Evolutionary conservation across 1,139 yeast genomes (phyloP), one percentile per base, ranked within the genome.

Genomic region (Suhomyces panamericanus): DNA sequence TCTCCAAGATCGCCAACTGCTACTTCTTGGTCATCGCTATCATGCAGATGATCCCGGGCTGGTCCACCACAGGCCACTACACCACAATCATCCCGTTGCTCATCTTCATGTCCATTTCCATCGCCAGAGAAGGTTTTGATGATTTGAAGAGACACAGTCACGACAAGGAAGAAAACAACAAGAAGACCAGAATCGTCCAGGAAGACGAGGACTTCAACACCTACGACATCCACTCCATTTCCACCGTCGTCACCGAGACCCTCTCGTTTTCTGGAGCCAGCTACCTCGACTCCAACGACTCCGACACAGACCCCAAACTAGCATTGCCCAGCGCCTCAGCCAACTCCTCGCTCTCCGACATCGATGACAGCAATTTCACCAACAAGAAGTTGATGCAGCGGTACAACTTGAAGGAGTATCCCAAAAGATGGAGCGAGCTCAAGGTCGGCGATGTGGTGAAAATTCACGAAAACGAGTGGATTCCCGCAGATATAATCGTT

Each of bases 1-100:
- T 93, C 58, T 88, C 96, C 15, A 93, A 90, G 62, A 61, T 93
- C 38, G 99, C 99, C 14, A 93, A 93, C 59, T 76, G 93, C 54
- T 78, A 90, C 63, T 90, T 93, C 65, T 67, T 93, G 78, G 75
- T 82, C 9, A 95, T 93, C 20, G 91, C 98, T 3, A 87, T 93
- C 49, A 72, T 91, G 75, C 98, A 93, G 62, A 85, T 91, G 95
- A 85, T 93, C 43, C 99, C 99, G 0, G 82, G 91, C 1, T 93
- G 97, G 97, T 89, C 97, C 3, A 90, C 99, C 3, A 93, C 99
- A 0, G 99, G 98, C 49, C 86, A 89, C n/a, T 89, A 82, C 62
- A 93, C 98, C 3, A 93, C 99, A 2, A 91, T 93, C 55, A 76
- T 91, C 32, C 99, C 99, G 1, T 73, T 93, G 47, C 68, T 85